These are phyloP conservation scores for Ophiostoma pallidulum DNA, from an alignment of 2,329 filamentous ascomycete genomes.

Conservation along the genomic window DNA sequence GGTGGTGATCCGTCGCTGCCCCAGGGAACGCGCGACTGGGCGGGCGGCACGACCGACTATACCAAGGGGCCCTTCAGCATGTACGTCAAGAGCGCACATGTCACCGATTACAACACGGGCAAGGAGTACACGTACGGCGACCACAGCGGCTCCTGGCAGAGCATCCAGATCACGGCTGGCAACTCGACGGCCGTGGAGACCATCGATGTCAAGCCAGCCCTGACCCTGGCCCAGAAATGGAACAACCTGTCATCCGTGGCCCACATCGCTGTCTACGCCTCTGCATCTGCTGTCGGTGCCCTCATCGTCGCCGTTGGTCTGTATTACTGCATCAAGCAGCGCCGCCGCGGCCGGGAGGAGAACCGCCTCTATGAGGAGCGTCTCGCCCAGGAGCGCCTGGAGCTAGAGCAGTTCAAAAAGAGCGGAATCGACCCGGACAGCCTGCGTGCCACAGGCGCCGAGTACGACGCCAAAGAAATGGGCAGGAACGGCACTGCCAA, in stretches of 20 bases:
- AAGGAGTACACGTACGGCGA: constrained; percentile 19
- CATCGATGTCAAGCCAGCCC: constrained; percentile 31
- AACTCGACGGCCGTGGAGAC: constrained; percentile 46
- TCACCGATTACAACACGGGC: constrained; percentile 29
- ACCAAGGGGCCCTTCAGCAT: constrained; percentile 49
- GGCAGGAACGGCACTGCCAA: constrained; percentile 22
- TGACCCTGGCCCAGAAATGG: constrained; percentile 45
- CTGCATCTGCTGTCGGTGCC: constrained; percentile 35
- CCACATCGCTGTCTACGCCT: constrained; percentile 45
- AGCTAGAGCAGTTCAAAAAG: constrained; percentile 41
- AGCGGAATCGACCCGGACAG: constrained; percentile 40
- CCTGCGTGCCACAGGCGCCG: constrained; percentile 28
- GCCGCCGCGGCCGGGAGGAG: constrained; percentile 42
- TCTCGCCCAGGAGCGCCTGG: constrained; percentile 38
- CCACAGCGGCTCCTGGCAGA: constrained; percentile 12
- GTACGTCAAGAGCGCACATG: constrained; percentile 42
- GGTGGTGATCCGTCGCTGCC: constrained; percentile 47
- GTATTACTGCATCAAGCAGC: constrained; percentile 48
- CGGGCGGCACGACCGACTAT: constrained; percentile 49
- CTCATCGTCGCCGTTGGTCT: constrained; percentile 32
- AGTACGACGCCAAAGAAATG: constrained; percentile 30
- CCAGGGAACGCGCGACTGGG: constrained; percentile 45
- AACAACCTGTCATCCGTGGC: constrained; percentile 37
- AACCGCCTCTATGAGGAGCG: constrained; percentile 36
- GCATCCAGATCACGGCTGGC: constrained; percentile 27